Evolutionary conservation across 2,329 filamentous ascomycete species (phyloP), one percentile per base, ranked within the genome.

Genomic region (Sarocladiaceae sp.): DNA sequence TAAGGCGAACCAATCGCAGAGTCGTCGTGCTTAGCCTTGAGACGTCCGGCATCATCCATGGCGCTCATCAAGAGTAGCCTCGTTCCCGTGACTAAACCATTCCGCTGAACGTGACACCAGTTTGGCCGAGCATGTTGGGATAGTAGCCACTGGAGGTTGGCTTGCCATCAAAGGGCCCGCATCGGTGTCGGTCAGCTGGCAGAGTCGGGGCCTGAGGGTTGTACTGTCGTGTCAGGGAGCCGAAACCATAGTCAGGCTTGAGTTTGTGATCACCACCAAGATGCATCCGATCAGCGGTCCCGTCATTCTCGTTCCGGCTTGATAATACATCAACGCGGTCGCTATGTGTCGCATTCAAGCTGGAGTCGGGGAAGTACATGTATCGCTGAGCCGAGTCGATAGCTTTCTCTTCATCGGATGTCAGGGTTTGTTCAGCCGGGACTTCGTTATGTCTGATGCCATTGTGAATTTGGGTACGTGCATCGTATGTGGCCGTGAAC

Each of bases 131-230:
- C 50, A 70, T 60, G 5, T 67, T 70, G 2, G 76, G 76, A 48
- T 78, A 80, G 50, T 74, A 77, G 12, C 74, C 74, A 18, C 59
- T 61, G 4, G 74, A 76, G 33, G 61, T 69, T 9, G 68, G 33
- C 52, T 77, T 79, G 46, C 71, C 71, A 44, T 79, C 74, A 49
- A 74, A 79, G 9, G 71, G 67, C 13, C 68, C 69, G 48, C 73
- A 73, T 6, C 49, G 54, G 21, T 64, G 64, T 15, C 56, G 57
- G 35, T 53, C 55, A 40, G 62, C 63, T 13, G 62, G 48, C 62
- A 73, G 35, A 52, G 21, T 60, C 53, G 1, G 67, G 66, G 0
- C 68, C n/a, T n/a, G n/a, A 4, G 21, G 16, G 60, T 39, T 70
- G 67, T 50, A 72, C 68, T 33, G 59, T 44, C 68, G 73, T 1